phyloP scores from a whole-genome alignment of 495 filamentous ascomycete genomes.

The Aspergillus funiculosus region DNA sequence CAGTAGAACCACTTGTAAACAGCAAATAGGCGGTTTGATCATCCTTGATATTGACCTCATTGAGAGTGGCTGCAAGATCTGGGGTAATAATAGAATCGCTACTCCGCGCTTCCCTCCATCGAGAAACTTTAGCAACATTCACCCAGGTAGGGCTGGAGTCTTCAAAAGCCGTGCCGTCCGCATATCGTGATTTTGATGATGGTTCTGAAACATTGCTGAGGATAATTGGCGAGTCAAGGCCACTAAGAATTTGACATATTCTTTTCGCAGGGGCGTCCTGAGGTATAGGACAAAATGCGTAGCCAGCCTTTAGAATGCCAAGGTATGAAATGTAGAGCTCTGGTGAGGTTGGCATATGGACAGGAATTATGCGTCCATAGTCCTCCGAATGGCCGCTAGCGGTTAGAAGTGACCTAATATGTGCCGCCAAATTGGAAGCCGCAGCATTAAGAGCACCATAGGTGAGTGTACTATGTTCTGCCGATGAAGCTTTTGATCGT shows the following conservation, averaged over 20 bases:
- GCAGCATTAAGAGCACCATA: slow-evolving; percentile 22
- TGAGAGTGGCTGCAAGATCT: not conserved
- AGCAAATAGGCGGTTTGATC: slow-evolving; percentile 70
- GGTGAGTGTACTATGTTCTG: slow-evolving; percentile 22
- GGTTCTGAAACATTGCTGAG: slow-evolving; percentile 29
- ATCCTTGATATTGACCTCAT: slow-evolving; percentile 10
- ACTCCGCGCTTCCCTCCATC: slow-evolving; percentile 15
- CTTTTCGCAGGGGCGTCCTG: slow-evolving; percentile 66
- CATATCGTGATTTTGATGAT: slow-evolving; percentile 1
- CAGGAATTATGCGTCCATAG: slow-evolving; percentile 50
- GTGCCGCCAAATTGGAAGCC: slow-evolving; percentile 19
- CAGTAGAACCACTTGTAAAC: slow-evolving; percentile 83
- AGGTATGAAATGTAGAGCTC: slow-evolving; percentile 65
- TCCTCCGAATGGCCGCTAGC: not conserved
- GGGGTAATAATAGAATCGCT: not conserved
- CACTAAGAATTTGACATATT: slow-evolving; percentile 59
- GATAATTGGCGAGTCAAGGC: slow-evolving; percentile 53
- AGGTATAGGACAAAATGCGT: slow-evolving; percentile 69
- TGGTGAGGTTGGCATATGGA: slow-evolving; percentile 62
- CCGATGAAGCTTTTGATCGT: slow-evolving; percentile 5
- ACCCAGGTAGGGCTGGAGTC: slow-evolving; percentile 17
- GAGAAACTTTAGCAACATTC: slow-evolving; percentile 23
- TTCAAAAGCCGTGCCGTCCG: not conserved
- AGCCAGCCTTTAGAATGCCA: slow-evolving; percentile 67
- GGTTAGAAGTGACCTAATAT: slow-evolving; percentile 15